Base-by-base conservation (phyloP, 2,329 filamentous ascomycete genomes). In the Aspergillus sp. region DNA sequence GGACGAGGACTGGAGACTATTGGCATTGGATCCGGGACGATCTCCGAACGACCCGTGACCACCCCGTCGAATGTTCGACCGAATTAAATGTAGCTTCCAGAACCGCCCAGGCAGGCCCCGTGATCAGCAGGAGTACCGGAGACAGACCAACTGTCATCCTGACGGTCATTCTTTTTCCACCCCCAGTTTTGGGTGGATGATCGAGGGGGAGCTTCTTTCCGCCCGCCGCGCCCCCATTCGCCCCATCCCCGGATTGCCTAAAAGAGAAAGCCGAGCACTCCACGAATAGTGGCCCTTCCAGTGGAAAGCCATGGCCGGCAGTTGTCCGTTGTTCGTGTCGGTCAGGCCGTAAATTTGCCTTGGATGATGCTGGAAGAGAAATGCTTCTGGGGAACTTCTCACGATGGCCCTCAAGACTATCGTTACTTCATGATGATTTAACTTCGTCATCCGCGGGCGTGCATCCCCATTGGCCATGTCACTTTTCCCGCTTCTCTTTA, bases 201-300 rank as follows among this genome's bases (percentile, higher is more conserved):
- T 32, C 11, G 25, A 30, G 25, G 27, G 38, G 52, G 50, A 59
- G 50, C 51, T 57, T 61, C 42, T 62, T 48, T 21, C 60, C 49
- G 55, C 50, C 53, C 56, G 27, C 58, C 58, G 58, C 55, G 59
- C 47, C 57, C 47, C 49, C 50, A 30, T 57, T 61, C 54, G 59
- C 59, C 60, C 53, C 52, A 48, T 48, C 25, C 27, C 50, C 62
- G 65, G 65, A 58, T 66, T 64, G 38, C 65, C 61, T 13, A 41
- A 57, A 54, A 21, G 10, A 52, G 64, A 13, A 63, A 67, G 8
- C 61, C 65, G 61, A 55, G 39, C 10, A 36, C 23, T 30, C 19
- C 44, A 27, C 36, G 56, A 19, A 25, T 21, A n/a, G 47, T 27
- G 47, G 47, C 47, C 23, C 57, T 54, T 27, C 36, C 38, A 10